phyloP scores from a whole-genome alignment of 2,329 filamentous ascomycete species.

The Diplocarpon mali region DNA sequence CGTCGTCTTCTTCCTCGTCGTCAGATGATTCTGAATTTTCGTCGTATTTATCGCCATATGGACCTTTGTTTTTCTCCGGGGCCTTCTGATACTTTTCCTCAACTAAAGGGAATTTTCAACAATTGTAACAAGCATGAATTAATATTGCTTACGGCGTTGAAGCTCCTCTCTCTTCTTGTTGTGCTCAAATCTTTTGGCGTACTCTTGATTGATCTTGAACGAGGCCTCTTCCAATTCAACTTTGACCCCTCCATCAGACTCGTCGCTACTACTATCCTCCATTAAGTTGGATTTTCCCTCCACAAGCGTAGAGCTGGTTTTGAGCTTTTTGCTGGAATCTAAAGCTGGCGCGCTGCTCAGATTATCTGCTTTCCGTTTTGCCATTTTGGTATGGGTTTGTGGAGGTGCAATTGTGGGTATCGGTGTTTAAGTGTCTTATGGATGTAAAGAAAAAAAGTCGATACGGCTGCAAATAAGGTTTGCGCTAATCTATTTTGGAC shows the following conservation, averaged over 20 bases:
- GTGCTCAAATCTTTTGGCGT: conserved; percentile 80
- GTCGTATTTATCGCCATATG: conserved; percentile 34
- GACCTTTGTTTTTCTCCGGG: conserved; percentile 30
- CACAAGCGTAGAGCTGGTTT: conserved; percentile 11
- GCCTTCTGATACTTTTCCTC: conserved; percentile 68
- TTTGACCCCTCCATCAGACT: conserved; percentile 28
- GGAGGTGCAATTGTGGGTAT: too few species aligned
- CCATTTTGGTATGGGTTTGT: conserved; percentile 16
- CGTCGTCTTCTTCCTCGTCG: conserved; percentile 81
- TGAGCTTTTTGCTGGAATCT: conserved; percentile 23
- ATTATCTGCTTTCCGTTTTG: conserved; percentile 27
- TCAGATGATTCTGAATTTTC: conserved; percentile 55
- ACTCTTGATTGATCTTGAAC: conserved; percentile 85
- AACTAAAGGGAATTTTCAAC: conserved; percentile 34
- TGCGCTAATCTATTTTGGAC: not conserved
- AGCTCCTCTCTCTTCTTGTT: conserved; percentile 94
- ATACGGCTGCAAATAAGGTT: not conserved
- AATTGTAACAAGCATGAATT: not conserved
- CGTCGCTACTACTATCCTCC: conserved; percentile 35
- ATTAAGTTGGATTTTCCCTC: conserved; percentile 29
- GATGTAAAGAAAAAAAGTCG: too few species aligned
- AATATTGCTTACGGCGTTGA: conserved; percentile 46
- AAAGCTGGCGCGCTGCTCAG: conserved; percentile 10
- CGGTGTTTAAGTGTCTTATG: too few species aligned
- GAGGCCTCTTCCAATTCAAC: conserved; percentile 25